A percentile compares a stretch with the other conserved stretches of the same genome.
These are phyloP conservation scores for Cryomyces minteri DNA, from an alignment of 495 filamentous ascomycete genomes.

Conservation along the genomic window DNA sequence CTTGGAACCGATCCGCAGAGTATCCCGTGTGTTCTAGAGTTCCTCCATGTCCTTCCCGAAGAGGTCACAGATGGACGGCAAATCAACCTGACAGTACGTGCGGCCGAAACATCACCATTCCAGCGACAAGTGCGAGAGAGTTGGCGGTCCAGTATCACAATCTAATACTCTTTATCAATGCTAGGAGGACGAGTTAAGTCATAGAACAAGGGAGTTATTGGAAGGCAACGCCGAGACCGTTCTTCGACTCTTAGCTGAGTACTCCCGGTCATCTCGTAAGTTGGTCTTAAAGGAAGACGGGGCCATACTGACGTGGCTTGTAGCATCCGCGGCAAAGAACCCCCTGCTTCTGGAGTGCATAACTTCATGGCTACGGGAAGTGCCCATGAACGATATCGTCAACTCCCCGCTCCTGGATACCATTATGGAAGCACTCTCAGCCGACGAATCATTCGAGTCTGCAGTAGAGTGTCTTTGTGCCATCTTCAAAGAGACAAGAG, in stretches of 20 bases:
- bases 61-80: slow-evolving; percentile 98
- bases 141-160: slow-evolving; percentile 26
- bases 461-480: slow-evolving; percentile 89
- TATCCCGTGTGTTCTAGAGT: slow-evolving; percentile 76
- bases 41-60: slow-evolving; percentile 89
- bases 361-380: slow-evolving; percentile 87
- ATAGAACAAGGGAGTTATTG: slow-evolving; percentile 70
- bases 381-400: slow-evolving; percentile 66
- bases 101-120: slow-evolving; percentile 33
- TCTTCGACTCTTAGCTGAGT: slow-evolving; percentile 66
- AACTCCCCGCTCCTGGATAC: slow-evolving; percentile 70
- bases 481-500: slow-evolving; percentile 79
- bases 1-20: slow-evolving; percentile 61
- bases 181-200: slow-evolving; percentile 82
- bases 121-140: slow-evolving; percentile 24
- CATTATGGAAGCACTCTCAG: slow-evolving; percentile 55
- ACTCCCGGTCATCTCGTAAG: slow-evolving; percentile 78
- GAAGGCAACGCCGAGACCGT: slow-evolving; percentile 80
- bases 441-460: slow-evolving; percentile 61
- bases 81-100: slow-evolving; percentile 93
- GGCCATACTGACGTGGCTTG: neutral
- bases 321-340: slow-evolving; percentile 53
- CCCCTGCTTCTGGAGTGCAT: slow-evolving; percentile 88
- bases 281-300: slow-evolving; percentile 1
- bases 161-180: slow-evolving; percentile 27